A percentile compares a stretch with the other conserved stretches of the same genome.
These are phyloP conservation scores for Cryptosporidium canis DNA, from an alignment of 169 alveolate genomes.

Conservation along the genomic window DNA sequence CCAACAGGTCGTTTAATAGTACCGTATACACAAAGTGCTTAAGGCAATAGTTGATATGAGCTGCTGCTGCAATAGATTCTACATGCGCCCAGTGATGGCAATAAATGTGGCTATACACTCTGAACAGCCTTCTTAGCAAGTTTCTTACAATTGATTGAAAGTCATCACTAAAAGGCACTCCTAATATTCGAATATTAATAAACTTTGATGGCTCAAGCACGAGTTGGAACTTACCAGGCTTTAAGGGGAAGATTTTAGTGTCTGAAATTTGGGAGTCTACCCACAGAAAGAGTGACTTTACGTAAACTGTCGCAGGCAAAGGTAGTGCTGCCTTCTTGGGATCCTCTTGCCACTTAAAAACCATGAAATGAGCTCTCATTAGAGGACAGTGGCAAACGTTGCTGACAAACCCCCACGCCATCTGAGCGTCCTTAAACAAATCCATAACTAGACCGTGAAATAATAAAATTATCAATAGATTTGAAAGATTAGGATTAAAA, in stretches of 20 bases:
- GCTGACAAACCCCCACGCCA: constrained; percentile 73
- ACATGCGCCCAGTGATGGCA: constrained; percentile 72
- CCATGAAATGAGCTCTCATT: constrained; percentile 73
- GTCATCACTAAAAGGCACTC: constrained; percentile 51
- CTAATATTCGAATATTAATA: neutral
- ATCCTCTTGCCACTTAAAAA: constrained; percentile 71
- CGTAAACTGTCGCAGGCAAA: constrained; percentile 65
- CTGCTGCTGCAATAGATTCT: constrained; percentile 57
- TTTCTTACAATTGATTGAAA: constrained; percentile 50
- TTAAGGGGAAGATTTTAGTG: constrained; percentile 64
- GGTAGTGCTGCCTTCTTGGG: constrained; percentile 70
- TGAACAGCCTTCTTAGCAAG: constrained; percentile 47
- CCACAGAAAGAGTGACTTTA: constrained; percentile 62
- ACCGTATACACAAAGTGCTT: constrained; percentile 60
- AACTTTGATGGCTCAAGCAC: neutral
- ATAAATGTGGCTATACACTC: constrained; percentile 68
- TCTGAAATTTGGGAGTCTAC: constrained; percentile 57
- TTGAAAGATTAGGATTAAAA: neutral
- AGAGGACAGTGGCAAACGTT: constrained; percentile 64
- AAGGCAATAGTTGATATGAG: constrained; percentile 64
- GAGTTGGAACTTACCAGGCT: constrained; percentile 57
- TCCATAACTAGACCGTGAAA: constrained; percentile 27
- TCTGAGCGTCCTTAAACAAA: constrained; percentile 61
- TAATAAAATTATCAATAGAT: neutral
- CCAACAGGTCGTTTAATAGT: constrained; percentile 14